phyloP scores from a whole-genome alignment of 768 basidiomycete genomes.

The Lactifluus echinatus region DNA sequence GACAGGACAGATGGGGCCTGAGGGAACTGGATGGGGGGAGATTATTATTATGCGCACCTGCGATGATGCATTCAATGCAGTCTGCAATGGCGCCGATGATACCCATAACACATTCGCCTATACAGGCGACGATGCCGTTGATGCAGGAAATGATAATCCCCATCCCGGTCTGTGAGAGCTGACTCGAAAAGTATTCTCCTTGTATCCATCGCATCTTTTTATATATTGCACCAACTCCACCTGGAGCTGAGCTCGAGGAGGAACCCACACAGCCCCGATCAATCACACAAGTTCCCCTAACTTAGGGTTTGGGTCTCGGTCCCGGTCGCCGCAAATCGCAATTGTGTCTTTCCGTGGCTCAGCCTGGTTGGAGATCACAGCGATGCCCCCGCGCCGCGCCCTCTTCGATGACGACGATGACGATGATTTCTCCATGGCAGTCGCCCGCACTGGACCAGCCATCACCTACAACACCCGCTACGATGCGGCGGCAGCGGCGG shows the following conservation, averaged over 20 bases:
- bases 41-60: slow-evolving; percentile 24
- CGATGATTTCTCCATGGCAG: slow-evolving; percentile 18
- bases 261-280: too few relatives aligned
- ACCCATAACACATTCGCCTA: slow-evolving; percentile 35
- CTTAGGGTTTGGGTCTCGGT: too few relatives aligned
- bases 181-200: too few relatives aligned
- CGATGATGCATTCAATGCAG: slow-evolving; percentile 41
- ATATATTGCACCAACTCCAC: too few relatives aligned
- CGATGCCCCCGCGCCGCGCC: slow-evolving; percentile 18
- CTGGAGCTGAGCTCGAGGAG: too few relatives aligned
- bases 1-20: not conserved
- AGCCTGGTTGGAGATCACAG: not conserved
- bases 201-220: not conserved
- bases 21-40: not conserved
- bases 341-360: too few relatives aligned
- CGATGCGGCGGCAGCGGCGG: not conserved
- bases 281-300: too few relatives aligned
- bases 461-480: not conserved
- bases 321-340: too few relatives aligned
- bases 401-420: slow-evolving; percentile 18
- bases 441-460: not conserved
- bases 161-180: not conserved
- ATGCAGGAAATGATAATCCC: slow-evolving; percentile 16
- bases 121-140: slow-evolving; percentile 30
- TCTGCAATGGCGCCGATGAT: slow-evolving; percentile 34